Conservation (phyloP, 371 early-diverging fungal species). For the Actinomucor elegans region DNA sequence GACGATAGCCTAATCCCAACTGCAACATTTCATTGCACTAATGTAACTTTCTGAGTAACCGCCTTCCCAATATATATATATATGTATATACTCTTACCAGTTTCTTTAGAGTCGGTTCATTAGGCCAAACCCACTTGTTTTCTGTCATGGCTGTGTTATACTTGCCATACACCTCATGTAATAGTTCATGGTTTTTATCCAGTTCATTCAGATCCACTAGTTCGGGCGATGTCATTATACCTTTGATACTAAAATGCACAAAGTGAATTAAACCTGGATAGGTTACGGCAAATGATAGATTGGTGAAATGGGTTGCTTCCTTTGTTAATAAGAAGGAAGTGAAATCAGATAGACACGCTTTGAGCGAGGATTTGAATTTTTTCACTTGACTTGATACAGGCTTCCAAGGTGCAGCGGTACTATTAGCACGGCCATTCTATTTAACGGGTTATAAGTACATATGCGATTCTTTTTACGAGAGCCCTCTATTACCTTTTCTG, state of each 20-base stretch:
- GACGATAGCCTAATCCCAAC: conserved; percentile 9
- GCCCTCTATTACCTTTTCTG: conserved; percentile 9
- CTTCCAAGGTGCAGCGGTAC: conserved; percentile 12
- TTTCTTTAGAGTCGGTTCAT: conserved; percentile 12
- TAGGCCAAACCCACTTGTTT: conserved; percentile 32
- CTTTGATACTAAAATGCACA: conserved; percentile 34
- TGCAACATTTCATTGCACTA: conserved; percentile 23
- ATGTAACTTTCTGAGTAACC: not conserved
- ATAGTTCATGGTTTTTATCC: conserved; percentile 32
- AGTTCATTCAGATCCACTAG: conserved; percentile 38
- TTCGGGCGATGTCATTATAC: conserved; percentile 30
- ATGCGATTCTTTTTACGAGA: not conserved
- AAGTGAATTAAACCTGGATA: conserved; percentile 54
- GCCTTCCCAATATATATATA: not conserved
- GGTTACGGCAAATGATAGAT: conserved; percentile 35
- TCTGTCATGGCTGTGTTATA: conserved; percentile 12
- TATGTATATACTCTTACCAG: conserved; percentile 18
- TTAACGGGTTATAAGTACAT: not conserved
- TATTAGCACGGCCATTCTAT: too few species aligned
- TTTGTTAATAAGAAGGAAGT: conserved; percentile 41
- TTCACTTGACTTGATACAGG: conserved; percentile 23
- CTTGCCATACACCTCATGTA: conserved; percentile 29
- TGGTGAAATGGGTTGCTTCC: conserved; percentile 48
- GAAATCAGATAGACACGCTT: conserved; percentile 32
- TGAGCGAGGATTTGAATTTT: conserved; percentile 22